Evolutionary conservation across 495 filamentous ascomycete genomes (phyloP), one percentile per base, ranked within the genome.

Genomic region (Annulohypoxylon bovei): DNA sequence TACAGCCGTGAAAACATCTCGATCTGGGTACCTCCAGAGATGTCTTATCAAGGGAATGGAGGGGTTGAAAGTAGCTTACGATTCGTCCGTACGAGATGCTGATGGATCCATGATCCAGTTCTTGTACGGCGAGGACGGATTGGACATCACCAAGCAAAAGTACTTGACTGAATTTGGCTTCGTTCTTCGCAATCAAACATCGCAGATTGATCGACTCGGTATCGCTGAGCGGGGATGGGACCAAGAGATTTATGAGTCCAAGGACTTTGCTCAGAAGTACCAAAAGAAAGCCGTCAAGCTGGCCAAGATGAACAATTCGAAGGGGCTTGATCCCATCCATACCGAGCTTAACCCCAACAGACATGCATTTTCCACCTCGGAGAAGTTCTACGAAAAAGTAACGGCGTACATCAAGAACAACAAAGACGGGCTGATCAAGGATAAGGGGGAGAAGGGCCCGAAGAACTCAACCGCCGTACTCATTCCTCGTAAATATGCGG

Each of bases 31-130:
- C 76, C 81, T 99, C 65, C 96, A 99, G 78, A 91, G 96, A 77
- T 99, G 96, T 86, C 81, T 99, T 71, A 95, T 98, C 80, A 99
- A 99, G 84, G 96, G 95, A 47, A 97, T 99, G 94, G 96, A 99
- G 78, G 96, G 96, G 3, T 81, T 98, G 44, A 90, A 87, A 71
- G 93, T 96, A 0, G 88, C 94, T 69, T 98, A 99, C 77, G 96
- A 99, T 75, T 92, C 89, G 22, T 94, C 94, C 20, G 95, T 99
- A 18, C 86, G 96, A 61, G 95, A 99, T 74, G 89, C 93, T 6
- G 95, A 98, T 78, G 96, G 96, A 25, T 91, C 91, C 5, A 85
- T 99, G 73, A 84, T 99, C 7, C 95, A 99, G 74, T 98, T 98
- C 83, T 77, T 98, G 52, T 99, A 97, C 74, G 96, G 95, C 65